Percentiles rank a stretch among this genome's conserved stretches.
Evolutionary conservation across 208 protist genomes (phyloP).

Genomic region (Trypanosomatidae sp.): DNA sequence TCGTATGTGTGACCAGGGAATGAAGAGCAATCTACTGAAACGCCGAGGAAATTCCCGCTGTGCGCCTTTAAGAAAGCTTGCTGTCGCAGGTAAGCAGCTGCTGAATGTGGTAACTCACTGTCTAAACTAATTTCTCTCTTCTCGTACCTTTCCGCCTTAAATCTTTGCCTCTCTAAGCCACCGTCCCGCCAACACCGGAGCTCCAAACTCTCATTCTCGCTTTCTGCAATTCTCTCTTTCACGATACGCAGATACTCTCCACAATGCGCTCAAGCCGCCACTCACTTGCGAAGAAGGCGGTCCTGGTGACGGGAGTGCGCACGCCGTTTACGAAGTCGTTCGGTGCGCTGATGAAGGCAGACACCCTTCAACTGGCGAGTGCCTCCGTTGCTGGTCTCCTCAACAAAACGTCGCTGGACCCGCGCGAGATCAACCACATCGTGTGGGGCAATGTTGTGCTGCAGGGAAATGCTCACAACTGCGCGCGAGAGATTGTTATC

Average conservation of each 20-base stretch:
- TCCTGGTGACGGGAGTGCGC: constrained; percentile 62
- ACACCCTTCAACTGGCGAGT: constrained; percentile 62
- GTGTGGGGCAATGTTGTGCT: constrained; percentile 92
- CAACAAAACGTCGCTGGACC: constrained; percentile 67
- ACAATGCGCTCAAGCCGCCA: constrained; percentile 28
- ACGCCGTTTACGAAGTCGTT: constrained; percentile 84
- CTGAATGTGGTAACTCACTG: no score
- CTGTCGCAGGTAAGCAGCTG: no score
- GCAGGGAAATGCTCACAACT: constrained; percentile 71
- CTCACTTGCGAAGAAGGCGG: constrained; percentile 41
- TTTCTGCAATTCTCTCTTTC: neutral
- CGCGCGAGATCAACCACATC: constrained; percentile 75
- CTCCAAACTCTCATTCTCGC: no score
- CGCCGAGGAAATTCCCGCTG: no score
- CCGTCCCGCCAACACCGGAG: no score
- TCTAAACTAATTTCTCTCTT: no score
- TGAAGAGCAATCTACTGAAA: no score
- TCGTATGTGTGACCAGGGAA: no score
- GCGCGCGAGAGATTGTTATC: constrained; percentile 83
- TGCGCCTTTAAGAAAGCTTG: no score
- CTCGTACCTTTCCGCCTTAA: no score
- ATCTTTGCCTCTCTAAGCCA: neutral
- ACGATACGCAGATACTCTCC: no score
- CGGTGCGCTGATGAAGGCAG: constrained; percentile 58
- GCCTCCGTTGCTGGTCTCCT: constrained; percentile 72